Evolutionary conservation across 1,139 yeast genomes (phyloP), one percentile per base, ranked within the genome.

Genomic region (Debaryomycetaceae sp.): DNA sequence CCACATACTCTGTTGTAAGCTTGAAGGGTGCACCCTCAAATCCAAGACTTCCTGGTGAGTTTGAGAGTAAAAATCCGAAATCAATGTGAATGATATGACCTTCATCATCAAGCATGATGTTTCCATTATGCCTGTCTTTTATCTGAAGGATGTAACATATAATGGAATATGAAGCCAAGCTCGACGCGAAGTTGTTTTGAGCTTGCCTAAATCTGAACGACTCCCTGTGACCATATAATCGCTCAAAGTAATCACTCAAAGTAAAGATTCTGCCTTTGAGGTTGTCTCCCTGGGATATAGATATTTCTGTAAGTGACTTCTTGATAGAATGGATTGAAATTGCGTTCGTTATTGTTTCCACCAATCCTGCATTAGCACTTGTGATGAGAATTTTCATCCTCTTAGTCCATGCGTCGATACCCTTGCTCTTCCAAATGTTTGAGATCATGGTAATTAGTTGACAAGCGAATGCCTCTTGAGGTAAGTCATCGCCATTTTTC

Each of bases 11-110:
- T 37, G 69, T 67, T 0, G 97, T 86, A 12, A 91, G 62, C 50
- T 91, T 91, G 65, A 91, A 91, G 1, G 98, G 96, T 0, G 97
- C 96, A 1, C 96, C 94, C 50, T 91, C 98, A 54, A 91, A 88
- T 0, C 96, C 96, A 34, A 91, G 86, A 35, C 95, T 82, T 2
- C 97, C 97, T 0, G 98, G 98, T 0, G 96, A 82, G 48, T 91
- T 91, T 1, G 96, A 85, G 4, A 91, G 63, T 48, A 91, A 58
- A 51, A 88, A 91, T 0, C 98, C 98, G 61, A 91, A 91, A 58
- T 91, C 98, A 44, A 91, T 91, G 53, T 91, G 98, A 29, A 88
- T 80, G 10, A 91, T 82, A 51, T 91, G 97, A 0, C 98, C 98
- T 42, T 89, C 95, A 39, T 80, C 78, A 51, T 91, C 98, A 12